A percentile compares a stretch with the other conserved stretches of the same genome.
Evolutionary conservation across 2,329 filamentous ascomycete species (phyloP).

Genomic region (Penicillium sp.): DNA sequence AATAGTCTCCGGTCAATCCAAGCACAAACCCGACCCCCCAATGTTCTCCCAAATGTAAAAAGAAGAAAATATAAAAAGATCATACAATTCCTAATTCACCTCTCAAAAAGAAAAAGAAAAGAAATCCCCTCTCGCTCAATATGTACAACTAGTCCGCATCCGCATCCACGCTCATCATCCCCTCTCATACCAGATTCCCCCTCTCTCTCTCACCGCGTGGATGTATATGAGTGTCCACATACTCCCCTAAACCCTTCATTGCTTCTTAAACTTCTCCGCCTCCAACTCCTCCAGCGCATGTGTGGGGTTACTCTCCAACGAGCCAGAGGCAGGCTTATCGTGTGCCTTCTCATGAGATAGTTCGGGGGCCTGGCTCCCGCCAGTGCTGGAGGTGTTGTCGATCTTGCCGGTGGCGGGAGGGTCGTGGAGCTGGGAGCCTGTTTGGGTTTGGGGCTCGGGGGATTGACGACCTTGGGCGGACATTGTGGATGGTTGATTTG

Average conservation of each 20-base stretch:
- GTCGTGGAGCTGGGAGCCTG: slow-evolving; percentile 57
- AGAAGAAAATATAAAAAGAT: no score
- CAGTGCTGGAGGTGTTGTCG: slow-evolving; percentile 11
- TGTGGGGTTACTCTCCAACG: slow-evolving; percentile 38
- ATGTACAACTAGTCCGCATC: no score
- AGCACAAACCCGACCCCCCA: no score
- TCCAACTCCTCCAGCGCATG: slow-evolving; percentile 36
- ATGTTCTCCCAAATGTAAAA: no score
- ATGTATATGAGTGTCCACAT: neutral
- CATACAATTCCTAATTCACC: no score
- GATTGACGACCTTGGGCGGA: slow-evolving; percentile 69
- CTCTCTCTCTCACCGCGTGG: neutral
- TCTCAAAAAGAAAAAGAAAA: no score
- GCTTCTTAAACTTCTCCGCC: slow-evolving; percentile 27
- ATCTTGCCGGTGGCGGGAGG: slow-evolving; percentile 55
- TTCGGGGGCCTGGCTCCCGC: slow-evolving; percentile 4
- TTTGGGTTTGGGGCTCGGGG: slow-evolving; percentile 64
- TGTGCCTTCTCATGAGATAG: slow-evolving; percentile 22
- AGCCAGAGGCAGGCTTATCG: slow-evolving; percentile 14
- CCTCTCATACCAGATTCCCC: no score
- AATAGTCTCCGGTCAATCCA: no score
- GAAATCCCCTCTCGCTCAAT: no score
- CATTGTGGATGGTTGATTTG: slow-evolving; percentile 38
- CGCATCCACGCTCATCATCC: no score
- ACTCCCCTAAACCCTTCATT: neutral